Evolutionary conservation across 257 asterid species (phyloP).

Genomic region (Ligustrum vulgare): DNA sequence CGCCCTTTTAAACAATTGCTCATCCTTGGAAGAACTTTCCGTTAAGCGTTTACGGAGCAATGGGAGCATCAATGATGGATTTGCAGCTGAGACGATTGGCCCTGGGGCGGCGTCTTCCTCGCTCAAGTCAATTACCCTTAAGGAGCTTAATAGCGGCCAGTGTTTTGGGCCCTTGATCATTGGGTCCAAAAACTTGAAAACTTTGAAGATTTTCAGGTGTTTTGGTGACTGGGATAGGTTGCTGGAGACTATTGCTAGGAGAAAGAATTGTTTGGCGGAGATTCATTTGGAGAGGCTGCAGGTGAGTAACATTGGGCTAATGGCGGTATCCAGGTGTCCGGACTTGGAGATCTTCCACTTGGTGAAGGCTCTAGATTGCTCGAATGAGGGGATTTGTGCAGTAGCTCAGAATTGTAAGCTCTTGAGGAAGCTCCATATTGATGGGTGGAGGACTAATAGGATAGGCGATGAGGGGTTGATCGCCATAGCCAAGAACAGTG

Average conservation of each 20-base stretch:
- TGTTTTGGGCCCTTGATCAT: conserved; percentile 63
- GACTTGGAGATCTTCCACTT: conserved; percentile 72
- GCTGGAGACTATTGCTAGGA: conserved; percentile 45
- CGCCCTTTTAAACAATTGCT: conserved; percentile 62
- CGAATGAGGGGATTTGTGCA: conserved; percentile 61
- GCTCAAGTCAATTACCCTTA: conserved; percentile 64
- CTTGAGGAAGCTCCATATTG: conserved; percentile 86
- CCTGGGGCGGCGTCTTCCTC: conserved; percentile 61
- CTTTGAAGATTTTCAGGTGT: conserved; percentile 71
- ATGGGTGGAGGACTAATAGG: conserved; percentile 88
- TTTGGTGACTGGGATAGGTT: conserved; percentile 82
- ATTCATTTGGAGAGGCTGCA: conserved; percentile 81
- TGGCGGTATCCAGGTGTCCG: conserved; percentile 51
- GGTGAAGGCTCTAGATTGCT: conserved; percentile 76
- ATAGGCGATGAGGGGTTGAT: conserved; percentile 77
- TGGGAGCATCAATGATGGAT: conserved; percentile 61
- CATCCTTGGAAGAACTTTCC: conserved; percentile 65
- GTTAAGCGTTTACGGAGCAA: conserved; percentile 76
- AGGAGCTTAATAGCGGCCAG: conserved; percentile 74
- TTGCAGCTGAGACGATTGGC: conserved; percentile 57
- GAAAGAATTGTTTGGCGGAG: conserved; percentile 58
- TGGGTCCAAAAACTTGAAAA: conserved; percentile 60
- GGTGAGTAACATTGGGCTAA: conserved; percentile 67
- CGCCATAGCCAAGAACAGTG: conserved; percentile 62
- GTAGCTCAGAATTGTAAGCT: conserved; percentile 73